These are phyloP conservation scores for Vitis amurensis DNA, from an alignment of 164 flowering plant genomes.

Conservation along the genomic window DNA sequence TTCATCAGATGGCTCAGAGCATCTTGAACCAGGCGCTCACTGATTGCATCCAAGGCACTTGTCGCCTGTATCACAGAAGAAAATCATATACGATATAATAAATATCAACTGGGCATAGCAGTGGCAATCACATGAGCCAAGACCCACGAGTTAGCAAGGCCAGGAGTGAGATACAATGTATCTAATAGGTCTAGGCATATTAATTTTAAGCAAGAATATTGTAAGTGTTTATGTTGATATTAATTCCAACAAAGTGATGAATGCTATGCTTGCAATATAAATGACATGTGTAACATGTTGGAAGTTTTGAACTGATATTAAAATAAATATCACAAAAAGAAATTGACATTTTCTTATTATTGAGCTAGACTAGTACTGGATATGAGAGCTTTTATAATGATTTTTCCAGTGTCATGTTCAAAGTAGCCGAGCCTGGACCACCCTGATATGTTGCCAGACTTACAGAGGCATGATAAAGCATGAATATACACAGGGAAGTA, in stretches of 20 bases:
- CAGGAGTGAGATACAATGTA: background rate
- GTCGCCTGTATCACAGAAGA: conserved; percentile 63
- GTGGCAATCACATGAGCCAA: background rate
- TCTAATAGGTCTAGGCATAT: background rate
- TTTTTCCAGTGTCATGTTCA: background rate
- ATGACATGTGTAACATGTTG: too few species aligned
- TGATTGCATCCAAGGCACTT: conserved; percentile 87
- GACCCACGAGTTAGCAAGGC: background rate
- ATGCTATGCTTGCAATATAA: too few species aligned
- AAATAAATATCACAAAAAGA: too few species aligned
- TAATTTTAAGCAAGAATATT: too few species aligned
- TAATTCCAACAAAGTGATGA: too few species aligned
- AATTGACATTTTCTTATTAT: too few species aligned
- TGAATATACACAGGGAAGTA: background rate
- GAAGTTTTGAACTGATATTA: too few species aligned
- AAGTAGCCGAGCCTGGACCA: background rate
- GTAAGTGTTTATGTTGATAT: too few species aligned
- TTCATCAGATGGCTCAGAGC: conserved; percentile 84
- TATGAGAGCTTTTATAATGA: too few species aligned
- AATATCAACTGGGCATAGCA: background rate
- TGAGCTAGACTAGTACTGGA: too few species aligned
- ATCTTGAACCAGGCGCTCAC: conserved; percentile 89
- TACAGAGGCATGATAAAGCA: too few species aligned
- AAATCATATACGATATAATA: background rate
- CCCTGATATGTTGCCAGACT: too few species aligned